A percentile compares a stretch with the other conserved stretches of the same genome.
Evolutionary conservation across 1,284 basidiomycete genomes (phyloP).

Genomic region (Termitomyces sp.): DNA sequence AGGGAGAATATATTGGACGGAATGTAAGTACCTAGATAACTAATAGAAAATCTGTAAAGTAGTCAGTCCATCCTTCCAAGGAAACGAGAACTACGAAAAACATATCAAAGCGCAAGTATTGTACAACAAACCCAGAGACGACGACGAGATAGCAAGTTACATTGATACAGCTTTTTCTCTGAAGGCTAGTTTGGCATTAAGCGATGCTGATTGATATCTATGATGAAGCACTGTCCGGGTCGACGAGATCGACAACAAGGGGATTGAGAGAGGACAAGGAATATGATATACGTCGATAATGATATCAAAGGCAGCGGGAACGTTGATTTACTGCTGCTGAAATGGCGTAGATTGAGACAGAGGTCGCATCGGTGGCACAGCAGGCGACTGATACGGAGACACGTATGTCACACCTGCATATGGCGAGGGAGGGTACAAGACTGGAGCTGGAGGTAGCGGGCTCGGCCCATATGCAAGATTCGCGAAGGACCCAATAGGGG

Average conservation of each 20-base stretch:
- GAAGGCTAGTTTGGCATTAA: slow-evolving; percentile 1
- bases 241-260: background rate
- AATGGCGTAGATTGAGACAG: slow-evolving; percentile 5
- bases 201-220: background rate
- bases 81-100: background rate
- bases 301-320: background rate
- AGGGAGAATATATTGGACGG: background rate
- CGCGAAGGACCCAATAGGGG: slow-evolving; percentile 5
- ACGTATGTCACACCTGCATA: slow-evolving; percentile 10
- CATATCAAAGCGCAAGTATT: background rate
- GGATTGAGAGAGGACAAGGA: background rate
- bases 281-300: background rate
- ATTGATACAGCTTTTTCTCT: slow-evolving; percentile 2
- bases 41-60: slow-evolving; percentile 1
- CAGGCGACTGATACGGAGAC: slow-evolving; percentile 14
- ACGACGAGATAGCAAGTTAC: background rate
- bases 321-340: slow-evolving; percentile 5
- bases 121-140: background rate
- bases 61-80: background rate
- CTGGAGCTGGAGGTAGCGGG: background rate
- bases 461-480: slow-evolving; percentile 7
- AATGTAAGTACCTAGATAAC: background rate
- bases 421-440: slow-evolving; percentile 10
- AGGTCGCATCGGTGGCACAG: slow-evolving; percentile 6
- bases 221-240: background rate